Evolutionary conservation across 2,329 filamentous ascomycete genomes (phyloP), one percentile per base, ranked within the genome.

Genomic region (Diaporthe destruens): DNA sequence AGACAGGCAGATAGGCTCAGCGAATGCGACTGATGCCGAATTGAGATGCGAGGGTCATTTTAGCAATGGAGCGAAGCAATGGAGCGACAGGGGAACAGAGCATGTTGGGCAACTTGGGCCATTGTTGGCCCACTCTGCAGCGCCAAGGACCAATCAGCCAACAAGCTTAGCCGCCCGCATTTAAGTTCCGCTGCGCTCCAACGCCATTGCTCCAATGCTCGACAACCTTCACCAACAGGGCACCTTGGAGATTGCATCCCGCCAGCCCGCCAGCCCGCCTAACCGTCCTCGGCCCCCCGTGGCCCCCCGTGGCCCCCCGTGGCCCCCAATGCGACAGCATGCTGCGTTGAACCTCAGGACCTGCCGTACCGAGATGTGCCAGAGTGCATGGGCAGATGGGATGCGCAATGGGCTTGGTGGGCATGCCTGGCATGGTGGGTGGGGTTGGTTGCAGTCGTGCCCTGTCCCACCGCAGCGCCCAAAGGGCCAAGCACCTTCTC

Each of bases 71-170:
- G 44, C 29, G 16, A 65, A 29, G 29, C 29, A 29, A 29, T 29
- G 59, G 29, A 36, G 44, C 29, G 16, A 65, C 61, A 65, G 47
- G 44, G 59, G 57, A 14, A 12, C 59, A 49, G 59, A 66, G 61
- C 44, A 25, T 7, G 44, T 39, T n/a, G n/a, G n/a, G n/a, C n/a
- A n/a, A n/a, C n/a, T n/a, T n/a, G n/a, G n/a, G n/a, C n/a, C n/a
- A n/a, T n/a, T n/a, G n/a, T n/a, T 66, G 61, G 61, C 32, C 61
- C 61, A 53, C 61, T 7, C 14, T n/a, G 61, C 61, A 66, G 61
- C 61, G 61, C 61, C 61, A 66, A 66, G 61, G 61, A 20, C 61
- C 61, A 66, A 66, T 66, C 61, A 66, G 61, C 44, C 61, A 66
- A 66, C 61, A 66, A 25, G 18, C 61, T 25, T 66, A 66, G 61